Evolutionary conservation across 106 monocot genomes (phyloP).

Genomic region (Acanthochlamys bracteata): DNA sequence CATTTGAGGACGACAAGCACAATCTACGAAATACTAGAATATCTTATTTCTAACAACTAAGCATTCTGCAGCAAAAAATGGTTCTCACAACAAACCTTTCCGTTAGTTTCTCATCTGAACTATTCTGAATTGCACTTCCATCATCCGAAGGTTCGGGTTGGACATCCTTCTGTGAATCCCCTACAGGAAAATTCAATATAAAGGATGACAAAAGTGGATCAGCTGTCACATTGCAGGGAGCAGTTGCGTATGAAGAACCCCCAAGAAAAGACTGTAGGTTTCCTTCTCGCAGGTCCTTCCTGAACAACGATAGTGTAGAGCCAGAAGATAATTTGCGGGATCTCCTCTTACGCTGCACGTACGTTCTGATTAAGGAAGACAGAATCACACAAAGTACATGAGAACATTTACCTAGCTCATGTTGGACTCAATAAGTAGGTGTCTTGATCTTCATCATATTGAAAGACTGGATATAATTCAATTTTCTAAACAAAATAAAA

Average conservation of each 20-base stretch:
- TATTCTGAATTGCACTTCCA: slow-evolving; percentile 9
- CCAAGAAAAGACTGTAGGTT: slow-evolving; percentile 40
- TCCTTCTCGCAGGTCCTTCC: slow-evolving; percentile 39
- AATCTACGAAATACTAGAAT: background rate
- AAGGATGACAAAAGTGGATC: slow-evolving; percentile 88
- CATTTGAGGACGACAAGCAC: background rate
- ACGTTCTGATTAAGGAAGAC: slow-evolving; percentile 30
- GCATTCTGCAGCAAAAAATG: background rate
- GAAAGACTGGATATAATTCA: background rate
- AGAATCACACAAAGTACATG: background rate
- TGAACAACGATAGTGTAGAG: slow-evolving; percentile 26
- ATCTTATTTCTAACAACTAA: background rate
- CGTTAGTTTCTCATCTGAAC: slow-evolving; percentile 22
- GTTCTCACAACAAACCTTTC: slow-evolving; percentile 40
- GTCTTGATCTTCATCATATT: background rate
- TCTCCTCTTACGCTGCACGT: slow-evolving; percentile 60
- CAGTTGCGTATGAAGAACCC: slow-evolving; percentile 31
- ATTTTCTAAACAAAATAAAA: slow-evolving; percentile 1
- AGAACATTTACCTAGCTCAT: background rate
- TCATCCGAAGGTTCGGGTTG: slow-evolving; percentile 21
- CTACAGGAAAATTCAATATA: slow-evolving; percentile 39
- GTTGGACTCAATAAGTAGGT: background rate
- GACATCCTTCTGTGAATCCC: slow-evolving; percentile 34
- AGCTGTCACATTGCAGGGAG: slow-evolving; percentile 35
- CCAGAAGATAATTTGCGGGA: slow-evolving; percentile 19